Evolutionary conservation across 495 filamentous ascomycete species (phyloP).

Genomic region (Penicillium paradoxum): DNA sequence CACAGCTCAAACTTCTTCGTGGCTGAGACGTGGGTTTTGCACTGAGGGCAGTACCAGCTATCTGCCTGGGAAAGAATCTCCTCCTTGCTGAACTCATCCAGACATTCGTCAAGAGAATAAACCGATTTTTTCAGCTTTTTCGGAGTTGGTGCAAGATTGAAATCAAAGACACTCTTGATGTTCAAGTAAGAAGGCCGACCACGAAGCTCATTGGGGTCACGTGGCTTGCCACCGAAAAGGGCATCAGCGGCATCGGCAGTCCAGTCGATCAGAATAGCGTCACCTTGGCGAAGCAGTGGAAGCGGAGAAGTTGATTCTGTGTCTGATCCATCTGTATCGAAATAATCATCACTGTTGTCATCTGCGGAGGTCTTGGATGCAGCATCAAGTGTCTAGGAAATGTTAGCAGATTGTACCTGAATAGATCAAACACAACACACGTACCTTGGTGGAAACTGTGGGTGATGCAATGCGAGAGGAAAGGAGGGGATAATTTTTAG

Average conservation of each 20-base stretch:
- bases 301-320: not conserved
- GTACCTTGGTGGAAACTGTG: slow-evolving; percentile 14
- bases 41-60: slow-evolving; percentile 93
- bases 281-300: slow-evolving; percentile 65
- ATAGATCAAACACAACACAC: not conserved
- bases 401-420: not conserved
- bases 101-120: slow-evolving; percentile 76
- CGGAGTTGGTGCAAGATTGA: slow-evolving; percentile 49
- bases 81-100: slow-evolving; percentile 85
- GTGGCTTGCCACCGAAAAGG: slow-evolving; percentile 57
- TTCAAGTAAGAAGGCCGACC: slow-evolving; percentile 49
- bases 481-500: slow-evolving; percentile 52
- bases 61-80: slow-evolving; percentile 92
- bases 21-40: slow-evolving; percentile 86
- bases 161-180: slow-evolving; percentile 55
- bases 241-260: slow-evolving; percentile 56
- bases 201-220: slow-evolving; percentile 40
- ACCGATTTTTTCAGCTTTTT: slow-evolving; percentile 56
- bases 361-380: slow-evolving; percentile 8
- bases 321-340: slow-evolving; percentile 14
- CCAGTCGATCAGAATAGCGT: slow-evolving; percentile 87
- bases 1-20: slow-evolving; percentile 96
- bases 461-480: slow-evolving; percentile 40
- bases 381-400: not conserved
- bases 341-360: slow-evolving; percentile 12